Evolutionary conservation across 352 stramenopile species (phyloP), one percentile per base, ranked within the genome.

Genomic region (Phytophthora citrophthora): DNA sequence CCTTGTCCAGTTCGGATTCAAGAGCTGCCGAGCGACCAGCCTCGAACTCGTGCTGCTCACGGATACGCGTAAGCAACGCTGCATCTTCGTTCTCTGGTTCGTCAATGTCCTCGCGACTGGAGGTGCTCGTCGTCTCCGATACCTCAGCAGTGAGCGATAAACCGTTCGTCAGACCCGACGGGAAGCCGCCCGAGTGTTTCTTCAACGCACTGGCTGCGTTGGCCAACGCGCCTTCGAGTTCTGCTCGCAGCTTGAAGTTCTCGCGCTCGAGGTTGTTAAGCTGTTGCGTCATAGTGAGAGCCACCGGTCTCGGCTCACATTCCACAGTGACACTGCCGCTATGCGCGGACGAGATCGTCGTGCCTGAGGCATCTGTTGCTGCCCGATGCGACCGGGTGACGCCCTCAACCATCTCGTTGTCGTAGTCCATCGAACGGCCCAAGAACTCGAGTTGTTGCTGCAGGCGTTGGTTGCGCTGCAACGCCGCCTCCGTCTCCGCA

Each of bases 211-310:
- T 72, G 20, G 67, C 41, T 45, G 65, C 64, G 52, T 64, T 67
- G 34, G 55, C 63, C 50, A 74, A 38, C 9, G 76, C 62, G 8
- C 63, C 72, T 29, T 68, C 65, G 10, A 93, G 67, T 54, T 93
- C 82, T 24, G 66, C 70, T n/a, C 83, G 77, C 39, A 93, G 69
- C 31, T 79, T 64, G 41, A 90, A 89, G 53, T 93, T 93, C 53
- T 93, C 84, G 0, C 84, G 80, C 48, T 93, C 84, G 6, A 93
- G 69, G 12, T 74, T 80, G 40, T 91, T 90, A 24, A 93, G 49
- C 63, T 93, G 84, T 63, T 91, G 80, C 4, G 79, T 90, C 67
- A 93, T 86, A 1, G 79, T 88, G 12, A 83, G 47, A 13, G 70
- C 70, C 31, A 89, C 76, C 0, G 77, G 73, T 29, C 80, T 76